Conservation (phyloP, 208 protist species). For the Leptomonas seymouri region DNA sequence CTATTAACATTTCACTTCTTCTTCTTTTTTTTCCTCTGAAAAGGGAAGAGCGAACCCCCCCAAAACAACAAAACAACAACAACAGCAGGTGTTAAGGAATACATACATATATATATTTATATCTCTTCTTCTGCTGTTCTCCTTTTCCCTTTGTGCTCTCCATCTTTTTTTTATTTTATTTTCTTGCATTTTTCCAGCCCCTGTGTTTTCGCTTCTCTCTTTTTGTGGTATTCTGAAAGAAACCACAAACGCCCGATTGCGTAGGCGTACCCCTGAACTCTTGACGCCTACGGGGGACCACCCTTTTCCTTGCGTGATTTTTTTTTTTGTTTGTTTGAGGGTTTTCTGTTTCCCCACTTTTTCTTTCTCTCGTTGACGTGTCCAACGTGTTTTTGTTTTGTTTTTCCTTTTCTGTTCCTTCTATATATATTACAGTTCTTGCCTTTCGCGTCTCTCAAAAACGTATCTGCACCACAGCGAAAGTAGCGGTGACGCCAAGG, state of each 20-base stretch:
- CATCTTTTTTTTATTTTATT: slow-evolving; percentile 9
- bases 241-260: no score
- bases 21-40: not conserved
- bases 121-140: slow-evolving; percentile 5
- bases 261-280: no score
- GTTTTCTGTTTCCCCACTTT: slow-evolving; percentile 2
- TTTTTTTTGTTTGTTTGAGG: not conserved
- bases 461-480: no score
- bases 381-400: slow-evolving; percentile 17
- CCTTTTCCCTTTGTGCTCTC: slow-evolving; percentile 4
- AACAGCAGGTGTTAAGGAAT: no score
- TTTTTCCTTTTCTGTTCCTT: not conserved
- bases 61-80: no score
- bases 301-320: not conserved
- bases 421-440: slow-evolving; percentile 15
- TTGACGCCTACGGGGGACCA: not conserved
- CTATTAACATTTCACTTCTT: slow-evolving; percentile 1
- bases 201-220: not conserved
- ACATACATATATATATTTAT: slow-evolving; percentile 8
- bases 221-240: no score
- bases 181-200: slow-evolving; percentile 1
- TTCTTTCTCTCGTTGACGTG: no score
- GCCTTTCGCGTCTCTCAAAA: no score
- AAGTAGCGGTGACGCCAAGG: no score
- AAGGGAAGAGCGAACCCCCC: not conserved